Conservation (phyloP, 805 yeast genomes). For the Lipomyces lipofer region DNA sequence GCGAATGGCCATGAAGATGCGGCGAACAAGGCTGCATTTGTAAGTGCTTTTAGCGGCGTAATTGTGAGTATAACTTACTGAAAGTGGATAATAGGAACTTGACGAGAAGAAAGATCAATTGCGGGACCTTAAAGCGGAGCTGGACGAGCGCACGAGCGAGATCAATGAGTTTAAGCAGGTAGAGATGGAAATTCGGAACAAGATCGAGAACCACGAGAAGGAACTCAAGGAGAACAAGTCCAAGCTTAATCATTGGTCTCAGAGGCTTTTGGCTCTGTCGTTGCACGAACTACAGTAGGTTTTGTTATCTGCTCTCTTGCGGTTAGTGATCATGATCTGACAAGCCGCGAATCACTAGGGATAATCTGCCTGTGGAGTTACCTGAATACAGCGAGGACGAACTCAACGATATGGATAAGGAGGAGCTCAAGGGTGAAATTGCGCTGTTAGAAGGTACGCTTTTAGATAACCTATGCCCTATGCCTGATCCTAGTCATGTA, state of each 20-base stretch:
- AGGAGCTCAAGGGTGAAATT: slow-evolving; percentile 52
- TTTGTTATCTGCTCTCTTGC: slow-evolving; percentile 3
- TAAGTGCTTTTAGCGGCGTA: too few species aligned
- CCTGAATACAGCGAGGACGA: slow-evolving; percentile 54
- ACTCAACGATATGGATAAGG: slow-evolving; percentile 50
- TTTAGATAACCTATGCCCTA: too few species aligned
- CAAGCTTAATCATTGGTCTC: slow-evolving; percentile 39
- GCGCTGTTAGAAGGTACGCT: slow-evolving; percentile 48
- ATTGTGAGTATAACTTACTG: too few species aligned
- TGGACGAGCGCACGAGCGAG: slow-evolving; percentile 45
- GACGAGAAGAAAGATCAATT: slow-evolving; percentile 37
- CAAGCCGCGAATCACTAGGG: too few species aligned
- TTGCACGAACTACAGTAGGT: slow-evolving; percentile 52
- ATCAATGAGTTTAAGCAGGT: slow-evolving; percentile 60
- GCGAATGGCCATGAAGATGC: slow-evolving; percentile 33
- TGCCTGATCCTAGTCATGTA: not conserved
- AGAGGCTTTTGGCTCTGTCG: slow-evolving; percentile 43
- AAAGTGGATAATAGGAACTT: too few species aligned
- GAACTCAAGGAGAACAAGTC: slow-evolving; percentile 46
- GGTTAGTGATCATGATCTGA: slow-evolving; percentile 13
- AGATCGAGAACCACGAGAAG: slow-evolving; percentile 57
- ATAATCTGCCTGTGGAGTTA: slow-evolving; percentile 35
- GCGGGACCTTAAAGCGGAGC: slow-evolving; percentile 42
- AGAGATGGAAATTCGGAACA: slow-evolving; percentile 66
- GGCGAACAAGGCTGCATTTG: slow-evolving; percentile 27